phyloP scores from a whole-genome alignment of 176 grass and related monocot species.

The Aegilops tauschii region DNA sequence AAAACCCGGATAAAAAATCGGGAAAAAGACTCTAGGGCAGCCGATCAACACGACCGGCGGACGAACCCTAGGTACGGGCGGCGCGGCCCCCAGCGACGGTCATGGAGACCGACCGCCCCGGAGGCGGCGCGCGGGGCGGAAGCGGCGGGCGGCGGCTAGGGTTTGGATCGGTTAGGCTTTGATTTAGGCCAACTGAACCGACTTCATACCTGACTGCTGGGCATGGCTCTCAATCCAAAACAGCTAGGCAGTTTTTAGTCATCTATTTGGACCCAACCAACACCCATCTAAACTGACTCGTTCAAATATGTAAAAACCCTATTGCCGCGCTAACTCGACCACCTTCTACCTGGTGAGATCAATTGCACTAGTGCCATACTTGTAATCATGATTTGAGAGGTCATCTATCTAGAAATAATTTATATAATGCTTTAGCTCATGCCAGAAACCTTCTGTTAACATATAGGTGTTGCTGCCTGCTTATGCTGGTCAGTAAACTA shows the following conservation, averaged over 20 bases:
- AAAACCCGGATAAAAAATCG: too few relatives aligned
- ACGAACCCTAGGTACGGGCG: too few relatives aligned
- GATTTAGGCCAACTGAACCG: not conserved
- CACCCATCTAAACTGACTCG: not conserved
- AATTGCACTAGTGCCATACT: not conserved
- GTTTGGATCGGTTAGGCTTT: too few relatives aligned
- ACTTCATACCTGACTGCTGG: not conserved
- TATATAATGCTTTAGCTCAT: not conserved
- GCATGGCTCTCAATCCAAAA: not conserved
- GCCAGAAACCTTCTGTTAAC: not conserved
- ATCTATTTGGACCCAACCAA: not conserved
- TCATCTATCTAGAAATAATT: not conserved
- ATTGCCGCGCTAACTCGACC: not conserved
- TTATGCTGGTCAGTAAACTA: slow-evolving; percentile 6
- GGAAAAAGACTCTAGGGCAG: too few relatives aligned
- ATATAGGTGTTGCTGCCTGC: not conserved
- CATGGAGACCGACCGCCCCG: too few relatives aligned
- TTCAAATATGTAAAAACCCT: slow-evolving; percentile 10
- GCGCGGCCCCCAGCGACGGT: too few relatives aligned
- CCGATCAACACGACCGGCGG: too few relatives aligned
- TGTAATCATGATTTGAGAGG: not conserved
- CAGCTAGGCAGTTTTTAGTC: not conserved
- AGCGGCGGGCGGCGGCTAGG: too few relatives aligned
- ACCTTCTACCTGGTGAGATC: not conserved
- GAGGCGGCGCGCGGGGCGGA: too few relatives aligned